Evolutionary conservation across 208 protist species (phyloP).

Genomic region (Leishmania guyanensis): DNA sequence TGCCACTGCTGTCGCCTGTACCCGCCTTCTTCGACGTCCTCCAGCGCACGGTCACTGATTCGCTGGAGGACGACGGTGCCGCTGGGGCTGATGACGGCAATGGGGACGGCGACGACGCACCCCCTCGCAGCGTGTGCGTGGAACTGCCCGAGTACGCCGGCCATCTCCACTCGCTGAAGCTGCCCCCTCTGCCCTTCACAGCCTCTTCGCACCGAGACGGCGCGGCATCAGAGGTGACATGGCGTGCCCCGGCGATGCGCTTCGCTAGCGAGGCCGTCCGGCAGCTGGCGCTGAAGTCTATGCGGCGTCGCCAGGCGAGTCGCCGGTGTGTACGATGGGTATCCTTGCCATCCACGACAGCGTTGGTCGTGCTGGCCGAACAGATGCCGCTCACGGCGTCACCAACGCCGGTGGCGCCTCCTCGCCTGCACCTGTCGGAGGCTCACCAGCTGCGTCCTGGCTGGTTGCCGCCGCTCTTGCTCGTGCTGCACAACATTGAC

Average conservation of each 20-base stretch:
- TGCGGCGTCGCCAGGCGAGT: conserved; percentile 20
- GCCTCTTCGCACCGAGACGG: background rate
- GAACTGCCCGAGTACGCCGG: conserved; percentile 16
- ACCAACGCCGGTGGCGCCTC: background rate
- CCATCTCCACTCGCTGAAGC: conserved; percentile 8
- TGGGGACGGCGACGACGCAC: background rate
- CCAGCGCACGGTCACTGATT: conserved; percentile 10
- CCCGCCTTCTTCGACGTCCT: conserved; percentile 26
- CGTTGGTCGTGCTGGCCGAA: conserved; percentile 11
- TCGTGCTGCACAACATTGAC: conserved; percentile 75
- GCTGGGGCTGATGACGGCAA: background rate
- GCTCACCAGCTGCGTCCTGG: conserved; percentile 10
- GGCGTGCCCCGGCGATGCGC: conserved; percentile 11
- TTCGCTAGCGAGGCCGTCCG: conserved; percentile 25
- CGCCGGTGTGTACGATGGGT: conserved; percentile 46
- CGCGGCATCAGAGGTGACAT: conserved; percentile 4
- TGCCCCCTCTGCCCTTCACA: background rate
- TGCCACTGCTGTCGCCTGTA: conserved; percentile 9
- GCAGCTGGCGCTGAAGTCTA: conserved; percentile 9
- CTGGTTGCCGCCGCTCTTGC: conserved; percentile 35
- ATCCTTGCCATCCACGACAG: conserved; percentile 31
- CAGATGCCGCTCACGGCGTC: background rate
- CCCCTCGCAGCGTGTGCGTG: background rate
- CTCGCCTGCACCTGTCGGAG: conserved; percentile 5
- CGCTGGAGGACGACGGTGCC: background rate